A percentile compares a stretch with the other conserved stretches of the same genome.
Conservation (phyloP, 2,329 filamentous ascomycete species). For the Rhinocladiella mackenziei region DNA sequence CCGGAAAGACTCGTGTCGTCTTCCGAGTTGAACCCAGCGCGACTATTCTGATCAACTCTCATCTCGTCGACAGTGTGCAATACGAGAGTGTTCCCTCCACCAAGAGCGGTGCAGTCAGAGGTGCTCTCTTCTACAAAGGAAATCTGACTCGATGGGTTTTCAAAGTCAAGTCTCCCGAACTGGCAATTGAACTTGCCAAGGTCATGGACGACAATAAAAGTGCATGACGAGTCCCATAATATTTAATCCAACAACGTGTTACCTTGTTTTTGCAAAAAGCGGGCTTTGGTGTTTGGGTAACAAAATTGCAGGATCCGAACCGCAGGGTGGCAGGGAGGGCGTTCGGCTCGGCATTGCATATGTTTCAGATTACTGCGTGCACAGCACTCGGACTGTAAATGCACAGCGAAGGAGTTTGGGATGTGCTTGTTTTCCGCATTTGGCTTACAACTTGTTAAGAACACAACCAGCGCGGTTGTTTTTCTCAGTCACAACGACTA, state of each 20-base stretch:
- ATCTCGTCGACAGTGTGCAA: slow-evolving; percentile 60
- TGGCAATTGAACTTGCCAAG: slow-evolving; percentile 23
- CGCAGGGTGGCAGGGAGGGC: neutral
- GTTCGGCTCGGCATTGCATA: slow-evolving; percentile 5
- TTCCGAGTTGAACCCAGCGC: slow-evolving; percentile 72
- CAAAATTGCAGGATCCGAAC: slow-evolving; percentile 2
- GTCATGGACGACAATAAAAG: slow-evolving; percentile 27
- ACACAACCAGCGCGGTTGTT: neutral
- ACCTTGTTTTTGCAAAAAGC: slow-evolving; percentile 1
- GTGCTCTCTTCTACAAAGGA: slow-evolving; percentile 25
- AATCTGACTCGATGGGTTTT: slow-evolving; percentile 26
- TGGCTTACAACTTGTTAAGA: slow-evolving; percentile 1
- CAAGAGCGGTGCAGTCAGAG: slow-evolving; percentile 28
- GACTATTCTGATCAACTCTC: slow-evolving; percentile 67
- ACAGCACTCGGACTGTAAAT: slow-evolving; percentile 5
- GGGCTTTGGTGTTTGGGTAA: slow-evolving; percentile 1
- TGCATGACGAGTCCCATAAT: no score
- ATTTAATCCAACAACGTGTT: no score
- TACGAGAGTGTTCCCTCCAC: slow-evolving; percentile 28
- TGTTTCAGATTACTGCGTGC: slow-evolving; percentile 5
- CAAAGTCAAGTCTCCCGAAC: slow-evolving; percentile 27
- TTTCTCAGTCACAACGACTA: no score
- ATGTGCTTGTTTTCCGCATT: slow-evolving; percentile 1
- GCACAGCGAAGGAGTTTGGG: slow-evolving; percentile 19
- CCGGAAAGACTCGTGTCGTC: slow-evolving; percentile 63